Evolutionary conservation across 805 yeast species (phyloP).

Genomic region (Myxozyma monticola): DNA sequence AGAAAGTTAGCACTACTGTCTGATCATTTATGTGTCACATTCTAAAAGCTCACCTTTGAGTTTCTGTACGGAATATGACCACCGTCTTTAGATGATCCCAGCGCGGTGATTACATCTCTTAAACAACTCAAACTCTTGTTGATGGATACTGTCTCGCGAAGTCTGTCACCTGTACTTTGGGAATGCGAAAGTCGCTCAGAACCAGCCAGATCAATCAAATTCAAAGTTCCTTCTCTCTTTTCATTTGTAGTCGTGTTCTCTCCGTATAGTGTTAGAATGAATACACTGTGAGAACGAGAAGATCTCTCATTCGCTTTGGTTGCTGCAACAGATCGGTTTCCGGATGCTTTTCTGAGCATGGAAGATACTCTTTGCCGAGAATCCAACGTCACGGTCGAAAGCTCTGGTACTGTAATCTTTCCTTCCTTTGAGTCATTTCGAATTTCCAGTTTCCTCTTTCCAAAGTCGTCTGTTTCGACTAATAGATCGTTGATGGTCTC

Average conservation of each 20-base stretch:
- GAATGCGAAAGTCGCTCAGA: conserved; percentile 80
- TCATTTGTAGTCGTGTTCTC: conserved; percentile 51
- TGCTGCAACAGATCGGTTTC: conserved; percentile 72
- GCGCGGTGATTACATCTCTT: conserved; percentile 83
- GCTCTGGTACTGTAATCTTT: conserved; percentile 62
- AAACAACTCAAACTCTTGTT: conserved; percentile 83
- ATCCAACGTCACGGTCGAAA: conserved; percentile 51
- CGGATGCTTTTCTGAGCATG: conserved; percentile 56
- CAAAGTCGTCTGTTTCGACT: conserved; percentile 33
- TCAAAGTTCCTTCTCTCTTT: conserved; percentile 58
- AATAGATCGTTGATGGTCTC: conserved; percentile 75
- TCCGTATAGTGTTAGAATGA: conserved; percentile 63
- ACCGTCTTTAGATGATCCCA: conserved; percentile 45
- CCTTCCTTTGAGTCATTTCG: conserved; percentile 59
- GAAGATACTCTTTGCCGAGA: conserved; percentile 51
- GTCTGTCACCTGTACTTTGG: conserved; percentile 74
- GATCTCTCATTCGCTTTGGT: conserved; percentile 81
- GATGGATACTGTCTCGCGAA: conserved; percentile 84
- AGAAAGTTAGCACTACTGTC: neutral
- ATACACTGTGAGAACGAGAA: conserved; percentile 88
- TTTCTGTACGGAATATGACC: conserved; percentile 66
- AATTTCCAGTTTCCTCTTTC: conserved; percentile 57
- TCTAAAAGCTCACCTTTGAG: conserved; percentile 49
- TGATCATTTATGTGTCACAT: no score
- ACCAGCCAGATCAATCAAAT: conserved; percentile 90